Conservation (phyloP, 225 moss, liverwort and hornwort genomes). For the Takakia lepidozioides region DNA sequence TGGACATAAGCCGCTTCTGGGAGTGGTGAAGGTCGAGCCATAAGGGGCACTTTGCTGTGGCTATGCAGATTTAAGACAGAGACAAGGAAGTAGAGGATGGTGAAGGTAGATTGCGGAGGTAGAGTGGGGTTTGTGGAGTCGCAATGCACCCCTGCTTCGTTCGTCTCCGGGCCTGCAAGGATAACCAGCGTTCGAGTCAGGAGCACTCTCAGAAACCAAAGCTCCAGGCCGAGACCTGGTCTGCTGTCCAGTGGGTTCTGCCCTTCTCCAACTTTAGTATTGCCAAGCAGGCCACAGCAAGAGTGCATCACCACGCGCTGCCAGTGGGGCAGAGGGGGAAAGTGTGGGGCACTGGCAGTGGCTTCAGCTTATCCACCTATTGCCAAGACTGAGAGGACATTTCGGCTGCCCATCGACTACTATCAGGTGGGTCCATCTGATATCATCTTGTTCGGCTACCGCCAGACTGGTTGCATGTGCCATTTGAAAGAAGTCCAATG, state of each 20-base stretch:
- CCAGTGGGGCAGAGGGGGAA: not conserved
- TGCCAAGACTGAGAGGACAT: constrained; percentile 76
- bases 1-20: too few species aligned
- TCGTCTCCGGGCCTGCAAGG: not conserved
- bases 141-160: constrained; percentile 4
- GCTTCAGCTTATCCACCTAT: constrained; percentile 82
- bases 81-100: too few species aligned
- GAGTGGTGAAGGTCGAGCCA: too few species aligned
- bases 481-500: too few species aligned
- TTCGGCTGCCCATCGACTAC: constrained; percentile 85
- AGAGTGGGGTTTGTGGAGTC: constrained; percentile 12
- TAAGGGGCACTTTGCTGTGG: too few species aligned
- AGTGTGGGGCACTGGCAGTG: constrained; percentile 27
- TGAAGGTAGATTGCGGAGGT: constrained; percentile 27
- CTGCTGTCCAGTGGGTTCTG: constrained; percentile 6
- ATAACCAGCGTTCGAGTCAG: not conserved
- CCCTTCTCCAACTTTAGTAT: too few species aligned
- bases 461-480: too few species aligned
- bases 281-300: constrained; percentile 2
- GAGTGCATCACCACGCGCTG: constrained; percentile 2
- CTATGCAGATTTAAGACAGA: too few species aligned
- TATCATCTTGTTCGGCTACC: too few species aligned
- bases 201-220: not conserved
- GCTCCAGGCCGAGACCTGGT: not conserved
- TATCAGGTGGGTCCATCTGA: constrained; percentile 93